Conservation (phyloP, 2,329 filamentous ascomycete species). For the Ceratocystis huliohia region DNA sequence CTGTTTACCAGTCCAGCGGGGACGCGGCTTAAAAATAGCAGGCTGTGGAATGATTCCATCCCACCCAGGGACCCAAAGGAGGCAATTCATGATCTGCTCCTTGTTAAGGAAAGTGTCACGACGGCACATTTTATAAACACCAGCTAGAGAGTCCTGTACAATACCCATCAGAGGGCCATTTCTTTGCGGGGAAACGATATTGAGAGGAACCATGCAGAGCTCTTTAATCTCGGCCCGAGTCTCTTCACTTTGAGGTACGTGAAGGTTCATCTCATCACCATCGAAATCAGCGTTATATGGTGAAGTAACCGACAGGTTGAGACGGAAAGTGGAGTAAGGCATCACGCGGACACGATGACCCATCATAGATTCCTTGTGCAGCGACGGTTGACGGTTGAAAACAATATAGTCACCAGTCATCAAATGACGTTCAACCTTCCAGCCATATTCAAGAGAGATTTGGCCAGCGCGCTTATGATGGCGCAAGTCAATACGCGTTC, state of each 20-base stretch:
- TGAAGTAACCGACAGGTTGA: conserved; percentile 94
- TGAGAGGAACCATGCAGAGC: conserved; percentile 92
- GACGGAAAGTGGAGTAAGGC: conserved; percentile 96
- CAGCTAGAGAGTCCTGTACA: conserved; percentile 91
- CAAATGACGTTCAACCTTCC: conserved; percentile 97
- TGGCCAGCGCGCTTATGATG: conserved; percentile 81
- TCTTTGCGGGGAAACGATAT: conserved; percentile 95
- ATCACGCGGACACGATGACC: conserved; percentile 94
- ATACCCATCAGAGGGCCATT: conserved; percentile 99
- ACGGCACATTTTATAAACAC: conserved; percentile 91
- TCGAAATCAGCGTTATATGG: conserved; percentile 99
- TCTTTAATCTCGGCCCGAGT: conserved; percentile 89
- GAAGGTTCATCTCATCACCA: conserved; percentile 99
- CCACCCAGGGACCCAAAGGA: conserved; percentile 97
- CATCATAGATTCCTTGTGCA: conserved; percentile 99
- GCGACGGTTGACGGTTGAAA: conserved; percentile 97
- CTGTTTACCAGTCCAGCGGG: conserved; percentile 97
- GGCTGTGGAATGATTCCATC: conserved; percentile 87
- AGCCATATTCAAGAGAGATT: conserved; percentile 83
- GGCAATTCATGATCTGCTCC: conserved; percentile 87
- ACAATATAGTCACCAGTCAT: conserved; percentile 96
- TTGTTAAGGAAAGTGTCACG: conserved; percentile 84
- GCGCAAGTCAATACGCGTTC: conserved; percentile 85
- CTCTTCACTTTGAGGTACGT: conserved; percentile 96
- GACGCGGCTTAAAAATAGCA: conserved; percentile 83